Conservation (phyloP, 108 stramenopile genomes). For the Nitzschia palea region DNA sequence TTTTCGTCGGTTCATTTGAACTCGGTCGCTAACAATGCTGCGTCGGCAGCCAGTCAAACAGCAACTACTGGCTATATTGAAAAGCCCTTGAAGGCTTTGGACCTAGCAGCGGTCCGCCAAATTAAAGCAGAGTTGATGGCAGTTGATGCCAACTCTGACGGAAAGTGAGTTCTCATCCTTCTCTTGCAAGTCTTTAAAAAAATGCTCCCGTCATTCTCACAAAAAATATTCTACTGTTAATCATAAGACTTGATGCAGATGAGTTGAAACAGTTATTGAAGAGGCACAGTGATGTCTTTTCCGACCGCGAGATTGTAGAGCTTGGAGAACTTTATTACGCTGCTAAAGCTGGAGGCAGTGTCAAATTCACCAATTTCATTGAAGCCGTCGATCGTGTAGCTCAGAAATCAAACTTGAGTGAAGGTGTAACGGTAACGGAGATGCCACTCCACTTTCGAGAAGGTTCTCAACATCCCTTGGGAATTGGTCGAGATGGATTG, state of each 20-base stretch:
- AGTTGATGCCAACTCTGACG: conserved; percentile 52
- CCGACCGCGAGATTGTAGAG: conserved; percentile 73
- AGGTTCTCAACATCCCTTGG: conserved; percentile 36
- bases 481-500: conserved; percentile 11
- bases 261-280: conserved; percentile 64
- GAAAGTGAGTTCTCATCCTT: conserved; percentile 28
- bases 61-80: background rate
- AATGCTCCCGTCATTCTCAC: background rate
- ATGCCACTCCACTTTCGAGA: conserved; percentile 43
- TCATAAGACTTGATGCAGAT: conserved; percentile 54
- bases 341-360: conserved; percentile 51
- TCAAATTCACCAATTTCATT: conserved; percentile 60
- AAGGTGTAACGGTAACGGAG: background rate
- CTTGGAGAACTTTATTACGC: conserved; percentile 74
- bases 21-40: no score
- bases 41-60: no score
- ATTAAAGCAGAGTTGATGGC: conserved; percentile 70
- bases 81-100: conserved; percentile 33
- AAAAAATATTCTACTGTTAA: background rate
- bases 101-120: conserved; percentile 54
- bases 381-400: conserved; percentile 60
- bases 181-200: no score
- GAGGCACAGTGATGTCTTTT: conserved; percentile 57
- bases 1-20: background rate
- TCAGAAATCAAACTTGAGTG: background rate